phyloP scores from a whole-genome alignment of 2,329 filamentous ascomycete genomes.

The Xylaria sp. region DNA sequence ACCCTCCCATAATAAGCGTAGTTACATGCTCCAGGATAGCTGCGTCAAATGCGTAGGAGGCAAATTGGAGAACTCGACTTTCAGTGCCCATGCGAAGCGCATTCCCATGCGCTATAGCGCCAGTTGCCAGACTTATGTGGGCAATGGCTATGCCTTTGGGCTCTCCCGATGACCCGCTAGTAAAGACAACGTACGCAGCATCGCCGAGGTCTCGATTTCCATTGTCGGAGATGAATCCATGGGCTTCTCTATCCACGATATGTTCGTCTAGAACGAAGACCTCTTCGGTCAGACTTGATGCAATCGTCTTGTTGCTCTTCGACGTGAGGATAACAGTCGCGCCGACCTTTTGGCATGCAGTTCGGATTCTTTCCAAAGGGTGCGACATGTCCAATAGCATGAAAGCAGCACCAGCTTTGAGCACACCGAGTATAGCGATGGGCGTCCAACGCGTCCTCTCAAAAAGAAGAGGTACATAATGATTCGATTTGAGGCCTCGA shows the following conservation, averaged over 20 bases:
- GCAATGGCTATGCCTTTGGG: neutral
- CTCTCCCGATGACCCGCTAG: too few relatives aligned
- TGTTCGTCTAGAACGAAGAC: too few relatives aligned
- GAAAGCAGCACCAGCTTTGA: conserved; percentile 16
- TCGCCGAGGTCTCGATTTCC: too few relatives aligned
- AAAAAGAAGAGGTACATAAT: conserved; percentile 10
- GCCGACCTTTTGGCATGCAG: neutral
- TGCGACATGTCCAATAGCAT: neutral
- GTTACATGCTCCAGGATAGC: conserved; percentile 3
- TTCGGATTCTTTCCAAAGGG: too few relatives aligned
- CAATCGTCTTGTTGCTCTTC: too few relatives aligned
- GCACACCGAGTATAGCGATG: conserved; percentile 15
- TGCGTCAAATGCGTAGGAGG: neutral
- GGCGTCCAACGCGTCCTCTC: conserved; percentile 12
- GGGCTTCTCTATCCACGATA: too few relatives aligned
- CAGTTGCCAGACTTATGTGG: neutral
- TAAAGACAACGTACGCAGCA: too few relatives aligned
- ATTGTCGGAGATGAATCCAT: too few relatives aligned
- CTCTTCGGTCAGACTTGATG: too few relatives aligned
- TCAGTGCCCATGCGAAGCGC: neutral
- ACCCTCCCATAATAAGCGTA: conserved; percentile 6
- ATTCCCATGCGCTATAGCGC: neutral
- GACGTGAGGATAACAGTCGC: neutral
- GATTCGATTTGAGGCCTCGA: neutral
- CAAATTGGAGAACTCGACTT: neutral